These are phyloP conservation scores for Paraleonurus japonicus DNA, from an alignment of 257 asterid genomes.

Conservation along the genomic window DNA sequence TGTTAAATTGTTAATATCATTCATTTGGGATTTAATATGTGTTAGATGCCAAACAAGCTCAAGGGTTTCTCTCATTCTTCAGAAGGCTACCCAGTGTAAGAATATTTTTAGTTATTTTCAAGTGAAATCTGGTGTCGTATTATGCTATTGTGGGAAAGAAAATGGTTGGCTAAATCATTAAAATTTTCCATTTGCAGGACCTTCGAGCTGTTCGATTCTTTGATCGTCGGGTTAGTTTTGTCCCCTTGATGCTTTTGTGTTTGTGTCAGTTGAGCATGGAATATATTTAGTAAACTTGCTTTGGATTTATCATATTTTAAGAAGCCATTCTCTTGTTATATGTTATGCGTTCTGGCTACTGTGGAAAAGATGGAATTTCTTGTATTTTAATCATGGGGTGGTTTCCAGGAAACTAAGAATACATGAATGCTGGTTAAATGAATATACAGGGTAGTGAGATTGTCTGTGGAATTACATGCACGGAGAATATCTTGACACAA, in stretches of 20 bases:
- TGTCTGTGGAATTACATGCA: background rate
- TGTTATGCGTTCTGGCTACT: constrained; percentile 13
- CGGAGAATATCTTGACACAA: background rate
- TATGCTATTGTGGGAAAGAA: background rate
- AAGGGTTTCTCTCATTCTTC: constrained; percentile 92
- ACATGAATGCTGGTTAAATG: background rate
- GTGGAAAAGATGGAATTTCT: background rate
- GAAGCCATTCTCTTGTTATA: background rate
- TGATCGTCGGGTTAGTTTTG: constrained; percentile 80
- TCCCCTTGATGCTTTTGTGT: background rate
- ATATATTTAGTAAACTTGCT: background rate
- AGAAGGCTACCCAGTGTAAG: constrained; percentile 70
- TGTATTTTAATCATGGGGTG: background rate
- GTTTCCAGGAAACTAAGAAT: background rate
- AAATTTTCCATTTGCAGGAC: constrained; percentile 61
- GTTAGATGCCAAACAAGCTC: constrained; percentile 94
- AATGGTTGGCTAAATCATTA: background rate
- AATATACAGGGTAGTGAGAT: background rate
- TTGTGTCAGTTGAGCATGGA: background rate
- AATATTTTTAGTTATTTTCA: background rate
- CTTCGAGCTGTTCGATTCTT: constrained; percentile 84
- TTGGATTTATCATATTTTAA: background rate
- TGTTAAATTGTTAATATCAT: constrained; percentile 6
- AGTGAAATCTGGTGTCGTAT: background rate
- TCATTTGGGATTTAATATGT: constrained; percentile 19